Percentiles rank a stretch among this genome's conserved stretches.
Conservation (phyloP, 441 rosid genomes). For the Populus trichocarpa region DNA sequence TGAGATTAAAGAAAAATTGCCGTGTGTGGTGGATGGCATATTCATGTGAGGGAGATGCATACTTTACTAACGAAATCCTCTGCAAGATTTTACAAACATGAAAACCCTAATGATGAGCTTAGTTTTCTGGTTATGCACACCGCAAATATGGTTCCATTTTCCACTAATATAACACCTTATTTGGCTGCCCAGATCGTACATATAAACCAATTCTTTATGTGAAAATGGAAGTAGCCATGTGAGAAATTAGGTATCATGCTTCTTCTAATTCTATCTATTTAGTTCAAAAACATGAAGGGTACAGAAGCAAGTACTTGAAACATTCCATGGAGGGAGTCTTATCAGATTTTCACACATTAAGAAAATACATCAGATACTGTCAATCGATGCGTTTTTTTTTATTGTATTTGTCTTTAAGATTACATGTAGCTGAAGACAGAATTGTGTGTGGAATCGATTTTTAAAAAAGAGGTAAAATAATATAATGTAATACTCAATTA, state of each 20-base stretch:
- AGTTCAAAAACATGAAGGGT: constrained; percentile 2
- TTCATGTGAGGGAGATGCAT: not conserved
- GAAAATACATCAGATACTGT: no score
- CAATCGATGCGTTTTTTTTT: no score
- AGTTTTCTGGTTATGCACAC: not conserved
- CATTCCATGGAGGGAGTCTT: no score
- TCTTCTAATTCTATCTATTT: constrained; percentile 17
- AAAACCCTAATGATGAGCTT: no score
- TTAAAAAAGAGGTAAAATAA: no score
- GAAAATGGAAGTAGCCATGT: constrained; percentile 17
- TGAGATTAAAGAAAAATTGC: no score
- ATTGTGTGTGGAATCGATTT: no score
- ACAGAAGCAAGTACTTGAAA: not conserved
- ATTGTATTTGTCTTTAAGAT: no score
- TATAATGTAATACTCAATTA: no score
- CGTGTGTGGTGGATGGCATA: not conserved
- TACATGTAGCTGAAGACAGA: no score
- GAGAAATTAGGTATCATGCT: constrained; percentile 14
- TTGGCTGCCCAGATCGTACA: constrained; percentile 9
- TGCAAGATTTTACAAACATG: no score
- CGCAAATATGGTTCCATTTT: no score
- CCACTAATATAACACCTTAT: not conserved
- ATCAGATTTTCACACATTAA: not conserved
- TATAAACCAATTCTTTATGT: not conserved
- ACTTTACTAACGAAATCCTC: not conserved